A percentile compares a stretch with the other conserved stretches of the same genome.
phyloP scores from a whole-genome alignment of 1,139 yeast species.

The Scheffersomyces lignicola region DNA sequence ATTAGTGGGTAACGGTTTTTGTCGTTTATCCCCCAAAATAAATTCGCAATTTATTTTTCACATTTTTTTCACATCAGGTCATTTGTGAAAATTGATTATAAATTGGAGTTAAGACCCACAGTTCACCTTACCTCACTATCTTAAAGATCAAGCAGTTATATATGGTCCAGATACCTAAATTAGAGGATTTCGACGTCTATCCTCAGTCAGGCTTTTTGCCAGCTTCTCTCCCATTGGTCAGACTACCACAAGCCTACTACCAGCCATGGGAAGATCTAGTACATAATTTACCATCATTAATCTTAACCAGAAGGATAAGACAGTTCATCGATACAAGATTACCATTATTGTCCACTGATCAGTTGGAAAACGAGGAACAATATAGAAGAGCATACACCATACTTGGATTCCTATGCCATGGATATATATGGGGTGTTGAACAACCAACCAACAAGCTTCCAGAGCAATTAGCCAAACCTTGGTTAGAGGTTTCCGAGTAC shows the following conservation, averaged over 20 bases:
- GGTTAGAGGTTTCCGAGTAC: slow-evolving; percentile 54
- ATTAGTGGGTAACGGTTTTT: too few relatives aligned
- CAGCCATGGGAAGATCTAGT: slow-evolving; percentile 78
- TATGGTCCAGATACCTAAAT: slow-evolving; percentile 15
- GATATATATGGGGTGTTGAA: slow-evolving; percentile 84
- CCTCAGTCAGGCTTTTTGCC: slow-evolving; percentile 79
- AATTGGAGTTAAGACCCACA: neutral
- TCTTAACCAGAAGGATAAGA: slow-evolving; percentile 66
- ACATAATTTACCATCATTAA: slow-evolving; percentile 66
- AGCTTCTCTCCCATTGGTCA: slow-evolving; percentile 56
- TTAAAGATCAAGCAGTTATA: too few relatives aligned
- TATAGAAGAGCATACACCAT: slow-evolving; percentile 79
- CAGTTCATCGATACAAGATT: slow-evolving; percentile 53
- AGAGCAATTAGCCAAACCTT: slow-evolving; percentile 65
- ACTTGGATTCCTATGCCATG: slow-evolving; percentile 78
- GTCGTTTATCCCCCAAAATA: too few relatives aligned
- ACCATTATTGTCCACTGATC: slow-evolving; percentile 50
- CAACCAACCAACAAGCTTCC: slow-evolving; percentile 72
- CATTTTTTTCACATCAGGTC: neutral
- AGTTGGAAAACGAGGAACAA: slow-evolving; percentile 47
- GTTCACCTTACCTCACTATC: too few relatives aligned
- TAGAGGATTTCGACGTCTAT: slow-evolving; percentile 70
- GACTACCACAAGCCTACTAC: slow-evolving; percentile 62
- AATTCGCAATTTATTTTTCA: too few relatives aligned
- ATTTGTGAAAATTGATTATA: neutral